A percentile compares a stretch with the other conserved stretches of the same genome.
Evolutionary conservation across 345 rosid genomes (phyloP).

Genomic region (Anastatica hierochuntica): DNA sequence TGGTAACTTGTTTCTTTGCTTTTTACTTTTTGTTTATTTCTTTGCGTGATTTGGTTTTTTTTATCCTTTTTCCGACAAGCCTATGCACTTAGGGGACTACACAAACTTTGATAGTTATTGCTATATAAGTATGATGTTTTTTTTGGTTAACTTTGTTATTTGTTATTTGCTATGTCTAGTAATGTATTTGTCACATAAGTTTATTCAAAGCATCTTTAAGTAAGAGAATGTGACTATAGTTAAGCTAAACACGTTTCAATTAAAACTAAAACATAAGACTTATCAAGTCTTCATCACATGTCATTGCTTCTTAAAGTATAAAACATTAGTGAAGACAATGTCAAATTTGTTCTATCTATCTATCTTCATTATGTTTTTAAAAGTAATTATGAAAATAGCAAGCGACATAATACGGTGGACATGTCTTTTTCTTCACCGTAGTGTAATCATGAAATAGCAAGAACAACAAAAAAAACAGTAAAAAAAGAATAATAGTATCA

Average conservation of each 20-base stretch:
- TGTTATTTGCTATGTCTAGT: neutral
- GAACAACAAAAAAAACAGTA: constrained; percentile 16
- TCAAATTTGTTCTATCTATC: neutral
- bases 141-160: neutral
- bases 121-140: too few species aligned
- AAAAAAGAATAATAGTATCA: neutral
- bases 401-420: constrained; percentile 15
- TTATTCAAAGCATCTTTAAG: neutral
- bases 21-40: neutral
- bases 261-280: neutral
- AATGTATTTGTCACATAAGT: neutral
- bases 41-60: neutral
- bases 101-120: too few species aligned
- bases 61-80: neutral
- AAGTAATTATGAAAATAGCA: neutral
- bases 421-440: constrained; percentile 19
- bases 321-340: neutral
- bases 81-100: constrained; percentile 4
- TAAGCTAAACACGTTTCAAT: neutral
- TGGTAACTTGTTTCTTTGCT: constrained; percentile 22
- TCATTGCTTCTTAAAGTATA: neutral
- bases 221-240: neutral
- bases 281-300: constrained; percentile 8
- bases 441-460: constrained; percentile 22
- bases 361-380: too few species aligned